Conservation (phyloP, 2,329 filamentous ascomycete genomes). For the Epichloe sylvatica region DNA sequence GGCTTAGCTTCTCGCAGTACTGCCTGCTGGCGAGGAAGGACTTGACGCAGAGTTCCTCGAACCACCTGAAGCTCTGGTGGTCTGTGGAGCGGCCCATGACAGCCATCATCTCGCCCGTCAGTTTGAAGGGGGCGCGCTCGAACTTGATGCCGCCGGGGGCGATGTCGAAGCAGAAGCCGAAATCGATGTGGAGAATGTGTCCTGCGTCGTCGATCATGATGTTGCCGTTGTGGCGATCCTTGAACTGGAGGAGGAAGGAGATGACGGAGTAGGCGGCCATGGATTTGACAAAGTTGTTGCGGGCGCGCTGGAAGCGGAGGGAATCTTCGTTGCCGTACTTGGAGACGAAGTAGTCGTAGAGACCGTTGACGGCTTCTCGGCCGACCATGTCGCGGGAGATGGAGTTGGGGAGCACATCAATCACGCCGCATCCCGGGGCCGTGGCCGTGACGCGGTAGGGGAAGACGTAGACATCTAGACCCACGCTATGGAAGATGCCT, state of each 20-base stretch:
- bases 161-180: constrained; percentile 99
- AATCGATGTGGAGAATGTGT: constrained; percentile 97
- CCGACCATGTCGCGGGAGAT: constrained; percentile 98
- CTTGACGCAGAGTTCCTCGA: constrained; percentile 93
- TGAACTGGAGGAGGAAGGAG: constrained; percentile 93
- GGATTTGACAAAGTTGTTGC: constrained; percentile 95
- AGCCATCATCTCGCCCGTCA: constrained; percentile 95
- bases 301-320: constrained; percentile 83
- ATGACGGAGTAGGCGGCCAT: constrained; percentile 99
- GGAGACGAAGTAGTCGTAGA: constrained; percentile 96
- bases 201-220: constrained; percentile 98
- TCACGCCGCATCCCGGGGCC: constrained; percentile 91
- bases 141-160: constrained; percentile 94
- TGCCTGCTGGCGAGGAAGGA: constrained; percentile 80
- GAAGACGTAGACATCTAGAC: constrained; percentile 91
- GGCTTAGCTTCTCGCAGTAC: constrained; percentile 75
- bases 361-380: constrained; percentile 89
- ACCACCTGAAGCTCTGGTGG: constrained; percentile 84
- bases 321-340: constrained; percentile 97
- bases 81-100: constrained; percentile 86
- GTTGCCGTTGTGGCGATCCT: constrained; percentile 97
- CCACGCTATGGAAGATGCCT: constrained; percentile 89
- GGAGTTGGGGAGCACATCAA: constrained; percentile 93
- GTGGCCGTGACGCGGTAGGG: constrained; percentile 96
- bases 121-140: constrained; percentile 94